Evolutionary conservation across 2,329 filamentous ascomycete genomes (phyloP).

Genomic region (Trichoderma sp.): DNA sequence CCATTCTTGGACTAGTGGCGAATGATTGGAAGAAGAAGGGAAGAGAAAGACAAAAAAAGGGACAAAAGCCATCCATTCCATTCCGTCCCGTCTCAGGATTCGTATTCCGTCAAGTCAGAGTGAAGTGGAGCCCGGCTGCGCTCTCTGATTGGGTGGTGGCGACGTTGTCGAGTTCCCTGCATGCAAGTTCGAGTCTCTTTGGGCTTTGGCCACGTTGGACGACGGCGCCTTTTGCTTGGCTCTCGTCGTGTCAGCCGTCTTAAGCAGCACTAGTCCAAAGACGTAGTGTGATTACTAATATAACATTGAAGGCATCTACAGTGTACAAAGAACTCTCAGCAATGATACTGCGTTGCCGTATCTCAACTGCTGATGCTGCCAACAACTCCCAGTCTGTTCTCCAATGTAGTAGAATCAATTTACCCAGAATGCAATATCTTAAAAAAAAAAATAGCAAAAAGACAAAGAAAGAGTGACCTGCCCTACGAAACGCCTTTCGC

Average conservation of each 20-base stretch:
- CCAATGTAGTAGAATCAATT: neutral
- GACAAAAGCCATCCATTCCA: neutral
- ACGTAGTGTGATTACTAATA: neutral
- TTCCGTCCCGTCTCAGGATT: neutral
- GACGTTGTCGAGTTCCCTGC: neutral
- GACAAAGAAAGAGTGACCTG: neutral
- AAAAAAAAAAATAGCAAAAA: neutral
- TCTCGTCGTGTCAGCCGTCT: neutral
- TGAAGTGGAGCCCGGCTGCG: neutral
- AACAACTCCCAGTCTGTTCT: neutral
- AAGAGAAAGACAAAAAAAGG: neutral
- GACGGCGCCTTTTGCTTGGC: constrained; percentile 8
- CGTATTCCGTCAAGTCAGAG: neutral
- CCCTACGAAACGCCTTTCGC: neutral
- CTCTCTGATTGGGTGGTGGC: neutral
- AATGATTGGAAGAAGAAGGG: neutral
- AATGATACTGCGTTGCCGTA: neutral
- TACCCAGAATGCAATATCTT: neutral
- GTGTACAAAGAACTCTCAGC: too few species aligned
- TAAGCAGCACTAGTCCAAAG: neutral
- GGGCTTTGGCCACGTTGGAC: neutral
- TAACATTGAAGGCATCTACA: neutral
- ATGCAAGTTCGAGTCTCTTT: neutral
- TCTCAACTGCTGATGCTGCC: neutral
- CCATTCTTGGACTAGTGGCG: neutral